phyloP scores from a whole-genome alignment of 202 grass and related monocot species.

The Panicum virgatum region DNA sequence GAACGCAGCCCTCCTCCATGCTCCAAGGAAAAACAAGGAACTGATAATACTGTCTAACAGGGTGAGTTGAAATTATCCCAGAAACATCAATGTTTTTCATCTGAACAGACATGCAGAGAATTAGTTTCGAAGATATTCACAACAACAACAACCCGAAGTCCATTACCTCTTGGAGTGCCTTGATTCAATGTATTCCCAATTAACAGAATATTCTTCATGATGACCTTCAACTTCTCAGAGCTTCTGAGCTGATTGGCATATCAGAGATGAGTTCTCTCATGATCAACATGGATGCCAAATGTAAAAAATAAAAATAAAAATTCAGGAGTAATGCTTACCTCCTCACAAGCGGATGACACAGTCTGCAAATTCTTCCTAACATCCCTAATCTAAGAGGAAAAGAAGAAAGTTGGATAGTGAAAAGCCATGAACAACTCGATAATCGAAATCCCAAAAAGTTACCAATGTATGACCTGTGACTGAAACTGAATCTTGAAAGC shows the following conservation, averaged over 20 bases:
- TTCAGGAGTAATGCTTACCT: conserved; percentile 54
- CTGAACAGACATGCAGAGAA: background rate
- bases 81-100: background rate
- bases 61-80: conserved; percentile 3
- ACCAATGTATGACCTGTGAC: conserved; percentile 65
- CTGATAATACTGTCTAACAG: conserved; percentile 3
- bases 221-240: conserved; percentile 92
- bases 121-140: conserved; percentile 11
- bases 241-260: conserved; percentile 62
- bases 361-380: conserved; percentile 76
- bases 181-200: conserved; percentile 96
- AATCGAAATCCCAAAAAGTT: conserved; percentile 18
- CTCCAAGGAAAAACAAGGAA: background rate
- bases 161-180: conserved; percentile 89
- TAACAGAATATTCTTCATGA: conserved; percentile 92
- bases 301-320: background rate
- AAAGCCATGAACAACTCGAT: conserved; percentile 42
- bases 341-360: conserved; percentile 81
- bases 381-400: conserved; percentile 77
- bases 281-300: conserved; percentile 25
- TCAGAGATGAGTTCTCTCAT: conserved; percentile 34
- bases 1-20: background rate
- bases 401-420: conserved; percentile 33
- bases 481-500: conserved; percentile 94
- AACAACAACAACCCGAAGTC: background rate